Evolutionary conservation across 495 filamentous ascomycete species (phyloP), one percentile per base, ranked within the genome.

Genomic region (Tuber umbilicatum): DNA sequence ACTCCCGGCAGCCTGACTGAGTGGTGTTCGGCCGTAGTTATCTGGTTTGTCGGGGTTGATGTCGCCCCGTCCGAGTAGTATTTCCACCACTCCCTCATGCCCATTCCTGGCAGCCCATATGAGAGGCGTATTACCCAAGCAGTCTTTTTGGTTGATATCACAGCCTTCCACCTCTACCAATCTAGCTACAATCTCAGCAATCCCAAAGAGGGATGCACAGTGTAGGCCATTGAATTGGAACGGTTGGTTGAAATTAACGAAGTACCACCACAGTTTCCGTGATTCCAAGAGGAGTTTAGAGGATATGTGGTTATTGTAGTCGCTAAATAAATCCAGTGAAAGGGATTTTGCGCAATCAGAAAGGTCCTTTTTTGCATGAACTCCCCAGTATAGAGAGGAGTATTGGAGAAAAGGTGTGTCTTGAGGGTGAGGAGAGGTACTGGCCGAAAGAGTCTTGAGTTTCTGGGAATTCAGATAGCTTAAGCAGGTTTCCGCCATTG

Each of bases 181-280:
- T 17, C 12, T 6, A n/a, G 45, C 45, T 10, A 50, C 21, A 50
- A 50, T 21, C 45, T 50, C 45, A 50, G n/a, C 1, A 50, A 50
- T 47, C 19, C 45, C 45, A 10, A 23, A 2, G 21, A 23, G n/a
- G 23, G 45, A 50, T 50, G 45, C 45, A 7, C 21, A 47, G 45
- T 47, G 45, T 23, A 47, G 6, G 9, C 45, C 45, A 47, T 16
- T 43, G 14, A 17, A 43, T 2, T 17, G 12, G 14, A 5, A 4
- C 2, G 42, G 14, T 43, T 16, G 2, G n/a, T n/a, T 2, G 45
- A 2, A 9, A 9, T 50, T 4, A n/a, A 50, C 2, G 10, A 7
- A 2, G 21, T 1, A n/a, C 1, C 6, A 2, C 5, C 2, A 23
- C 0, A 1, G 1, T 1, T 7, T n/a, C 45, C 10, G 6, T 10